phyloP scores from a whole-genome alignment of 2,329 filamentous ascomycete genomes.

The Celoporthe dispersa region DNA sequence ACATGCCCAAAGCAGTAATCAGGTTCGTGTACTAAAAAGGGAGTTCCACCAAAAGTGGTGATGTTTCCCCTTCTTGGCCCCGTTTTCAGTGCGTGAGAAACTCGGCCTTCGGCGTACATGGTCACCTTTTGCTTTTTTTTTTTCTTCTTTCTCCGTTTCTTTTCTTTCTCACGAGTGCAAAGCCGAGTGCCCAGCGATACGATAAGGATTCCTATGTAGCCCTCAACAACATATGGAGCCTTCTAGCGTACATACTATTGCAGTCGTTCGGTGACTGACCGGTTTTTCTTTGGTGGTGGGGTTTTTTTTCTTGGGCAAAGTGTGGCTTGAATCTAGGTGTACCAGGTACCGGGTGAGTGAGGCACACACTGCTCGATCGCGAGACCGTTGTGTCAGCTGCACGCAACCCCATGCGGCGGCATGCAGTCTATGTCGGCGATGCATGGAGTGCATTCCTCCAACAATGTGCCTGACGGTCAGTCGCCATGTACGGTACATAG shows the following conservation, averaged over 20 bases:
- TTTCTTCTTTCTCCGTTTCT: too few species aligned
- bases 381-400: background rate
- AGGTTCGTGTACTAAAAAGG: background rate
- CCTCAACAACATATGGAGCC: background rate
- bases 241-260: background rate
- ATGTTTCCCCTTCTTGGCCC: background rate
- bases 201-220: background rate
- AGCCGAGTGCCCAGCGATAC: background rate
- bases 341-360: background rate
- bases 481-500: background rate
- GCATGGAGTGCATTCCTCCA: background rate
- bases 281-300: too few species aligned
- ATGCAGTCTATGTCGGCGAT: background rate
- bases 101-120: background rate
- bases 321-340: background rate
- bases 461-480: background rate
- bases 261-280: background rate
- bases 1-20: background rate
- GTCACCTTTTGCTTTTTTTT: too few species aligned
- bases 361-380: background rate
- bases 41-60: background rate
- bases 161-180: background rate
- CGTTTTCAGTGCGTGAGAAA: background rate
- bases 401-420: background rate
- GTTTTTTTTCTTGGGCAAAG: background rate